Conservation (phyloP, 2,329 filamentous ascomycete genomes). For the Cordyceps javanica region DNA sequence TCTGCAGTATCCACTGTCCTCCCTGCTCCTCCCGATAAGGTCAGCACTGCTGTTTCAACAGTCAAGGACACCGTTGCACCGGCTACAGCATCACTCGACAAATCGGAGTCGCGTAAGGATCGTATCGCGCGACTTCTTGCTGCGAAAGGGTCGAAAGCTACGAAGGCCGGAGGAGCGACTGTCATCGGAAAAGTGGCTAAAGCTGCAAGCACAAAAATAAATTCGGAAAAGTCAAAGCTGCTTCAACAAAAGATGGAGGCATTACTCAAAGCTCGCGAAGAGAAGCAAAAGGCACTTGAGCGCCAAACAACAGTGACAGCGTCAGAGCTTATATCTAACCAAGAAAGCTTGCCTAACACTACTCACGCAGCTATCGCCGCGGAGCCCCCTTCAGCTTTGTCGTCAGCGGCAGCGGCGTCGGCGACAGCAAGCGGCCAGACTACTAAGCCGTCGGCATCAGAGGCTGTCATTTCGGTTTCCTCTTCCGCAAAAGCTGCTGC, state of each 20-base stretch:
- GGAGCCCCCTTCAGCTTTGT: not conserved
- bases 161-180: slow-evolving; percentile 15
- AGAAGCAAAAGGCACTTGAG: slow-evolving; percentile 22
- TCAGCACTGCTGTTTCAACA: not conserved
- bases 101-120: slow-evolving; percentile 62
- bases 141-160: slow-evolving; percentile 57
- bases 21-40: not conserved
- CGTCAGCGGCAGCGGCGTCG: not conserved
- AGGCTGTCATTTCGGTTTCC: not conserved
- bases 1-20: not conserved
- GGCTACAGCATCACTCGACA: slow-evolving; percentile 18
- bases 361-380: not conserved
- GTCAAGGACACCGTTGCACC: not conserved
- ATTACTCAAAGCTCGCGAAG: slow-evolving; percentile 53
- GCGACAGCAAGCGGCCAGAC: not conserved
- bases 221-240: slow-evolving; percentile 65
- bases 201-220: slow-evolving; percentile 35
- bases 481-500: not conserved
- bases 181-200: slow-evolving; percentile 16
- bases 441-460: not conserved
- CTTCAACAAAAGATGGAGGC: slow-evolving; percentile 75
- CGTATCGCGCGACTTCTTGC: slow-evolving; percentile 70
- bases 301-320: slow-evolving; percentile 2
- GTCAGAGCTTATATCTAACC: not conserved
- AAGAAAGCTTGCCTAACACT: not conserved